Percentiles rank a stretch among this genome's conserved stretches.
Evolutionary conservation across 768 basidiomycete genomes (phyloP).

Genomic region (Dioszegia aurantiaca): DNA sequence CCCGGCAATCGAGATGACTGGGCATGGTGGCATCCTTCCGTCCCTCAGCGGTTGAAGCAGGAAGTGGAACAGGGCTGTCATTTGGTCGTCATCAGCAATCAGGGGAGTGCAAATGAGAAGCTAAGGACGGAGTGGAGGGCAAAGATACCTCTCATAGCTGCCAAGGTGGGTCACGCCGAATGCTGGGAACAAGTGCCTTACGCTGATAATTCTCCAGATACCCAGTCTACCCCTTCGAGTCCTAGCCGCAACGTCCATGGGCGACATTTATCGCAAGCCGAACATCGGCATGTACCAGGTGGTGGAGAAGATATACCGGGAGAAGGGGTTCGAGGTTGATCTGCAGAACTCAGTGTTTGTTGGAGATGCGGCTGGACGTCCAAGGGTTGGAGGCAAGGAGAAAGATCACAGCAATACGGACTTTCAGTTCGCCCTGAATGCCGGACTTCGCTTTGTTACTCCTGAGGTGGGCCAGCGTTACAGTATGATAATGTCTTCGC

Average conservation of each 20-base stretch:
- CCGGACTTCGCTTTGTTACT: conserved; percentile 70
- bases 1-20: conserved; percentile 58
- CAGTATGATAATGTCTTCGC: conserved; percentile 16
- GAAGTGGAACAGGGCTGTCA: conserved; percentile 63
- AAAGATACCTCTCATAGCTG: conserved; percentile 69
- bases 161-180: conserved; percentile 52
- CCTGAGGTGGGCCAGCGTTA: too few relatives aligned
- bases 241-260: conserved; percentile 64
- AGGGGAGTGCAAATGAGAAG: conserved; percentile 55
- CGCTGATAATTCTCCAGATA: background rate
- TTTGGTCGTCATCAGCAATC: conserved; percentile 74
- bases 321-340: conserved; percentile 66
- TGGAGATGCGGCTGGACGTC: conserved; percentile 84
- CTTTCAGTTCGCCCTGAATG: conserved; percentile 77
- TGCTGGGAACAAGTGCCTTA: background rate
- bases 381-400: conserved; percentile 22
- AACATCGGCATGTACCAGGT: conserved; percentile 82
- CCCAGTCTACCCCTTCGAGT: conserved; percentile 67
- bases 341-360: conserved; percentile 69
- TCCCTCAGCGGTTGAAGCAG: conserved; percentile 65
- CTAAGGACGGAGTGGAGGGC: conserved; percentile 64
- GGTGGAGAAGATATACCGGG: conserved; percentile 62
- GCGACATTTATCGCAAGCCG: conserved; percentile 78
- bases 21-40: conserved; percentile 70
- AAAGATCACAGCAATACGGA: conserved; percentile 78